A percentile compares a stretch with the other conserved stretches of the same genome.
phyloP scores from a whole-genome alignment of 2,329 filamentous ascomycete genomes.

The Pezicula neosporulosa region DNA sequence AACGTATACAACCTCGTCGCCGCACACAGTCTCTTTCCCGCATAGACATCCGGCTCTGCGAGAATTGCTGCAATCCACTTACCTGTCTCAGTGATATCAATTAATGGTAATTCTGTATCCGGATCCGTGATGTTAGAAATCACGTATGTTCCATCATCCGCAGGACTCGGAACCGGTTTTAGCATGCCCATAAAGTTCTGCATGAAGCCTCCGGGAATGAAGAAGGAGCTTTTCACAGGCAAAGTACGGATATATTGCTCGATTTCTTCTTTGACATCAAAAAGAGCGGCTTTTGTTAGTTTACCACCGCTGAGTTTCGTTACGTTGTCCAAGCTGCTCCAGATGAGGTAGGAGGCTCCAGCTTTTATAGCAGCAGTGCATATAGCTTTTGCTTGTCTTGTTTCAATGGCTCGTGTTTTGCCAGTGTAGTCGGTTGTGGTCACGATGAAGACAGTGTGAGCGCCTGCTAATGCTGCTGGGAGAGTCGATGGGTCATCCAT shows the following conservation, averaged over 20 bases:
- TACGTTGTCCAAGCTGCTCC: constrained; percentile 35
- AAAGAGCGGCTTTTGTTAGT: constrained; percentile 31
- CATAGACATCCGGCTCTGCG: constrained; percentile 36
- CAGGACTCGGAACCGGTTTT: constrained; percentile 6
- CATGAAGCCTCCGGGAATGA: constrained; percentile 44
- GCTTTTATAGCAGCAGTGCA: constrained; percentile 35
- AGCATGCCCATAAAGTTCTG: constrained; percentile 8
- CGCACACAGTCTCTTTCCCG: constrained; percentile 41
- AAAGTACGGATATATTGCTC: constrained; percentile 32
- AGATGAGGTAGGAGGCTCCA: constrained; percentile 38
- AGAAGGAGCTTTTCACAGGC: constrained; percentile 40
- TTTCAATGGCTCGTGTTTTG: not conserved
- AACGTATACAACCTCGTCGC: constrained; percentile 34
- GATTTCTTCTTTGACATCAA: constrained; percentile 28
- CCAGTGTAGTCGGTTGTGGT: constrained; percentile 38
- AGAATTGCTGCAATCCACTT: constrained; percentile 34
- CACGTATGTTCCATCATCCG: constrained; percentile 15
- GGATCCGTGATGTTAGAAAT: constrained; percentile 12
- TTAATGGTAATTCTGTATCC: constrained; percentile 22
- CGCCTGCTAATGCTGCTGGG: constrained; percentile 35
- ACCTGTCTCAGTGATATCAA: constrained; percentile 26
- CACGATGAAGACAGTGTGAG: constrained; percentile 45
- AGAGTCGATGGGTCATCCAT: constrained; percentile 35
- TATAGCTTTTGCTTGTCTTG: constrained; percentile 34
- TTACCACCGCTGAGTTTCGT: constrained; percentile 31